Percentiles rank a stretch among this genome's conserved stretches.
These are phyloP conservation scores for Venturia asperata DNA, from an alignment of 2,329 filamentous ascomycete species.

Conservation along the genomic window DNA sequence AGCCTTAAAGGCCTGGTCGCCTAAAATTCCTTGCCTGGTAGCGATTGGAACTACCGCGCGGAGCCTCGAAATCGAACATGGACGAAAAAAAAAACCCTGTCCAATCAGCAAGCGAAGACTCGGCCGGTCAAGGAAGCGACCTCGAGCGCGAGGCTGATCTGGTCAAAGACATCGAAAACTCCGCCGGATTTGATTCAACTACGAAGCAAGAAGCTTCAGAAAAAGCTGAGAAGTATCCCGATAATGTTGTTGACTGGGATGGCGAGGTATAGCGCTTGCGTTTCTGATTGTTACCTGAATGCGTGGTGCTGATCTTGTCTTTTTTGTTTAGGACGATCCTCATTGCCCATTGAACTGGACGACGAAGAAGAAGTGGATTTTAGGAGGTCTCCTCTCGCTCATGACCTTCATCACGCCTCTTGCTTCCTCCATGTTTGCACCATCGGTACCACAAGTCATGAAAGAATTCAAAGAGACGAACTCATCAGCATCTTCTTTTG, in stretches of 20 bases:
- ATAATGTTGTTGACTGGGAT: constrained; percentile 51
- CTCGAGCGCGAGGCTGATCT: background rate
- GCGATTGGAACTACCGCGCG: background rate
- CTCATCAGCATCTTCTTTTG: constrained; percentile 30
- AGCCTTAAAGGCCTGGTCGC: background rate
- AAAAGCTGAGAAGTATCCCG: background rate
- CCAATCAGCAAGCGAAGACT: background rate
- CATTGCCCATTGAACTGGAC: constrained; percentile 57
- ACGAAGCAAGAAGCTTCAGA: background rate
- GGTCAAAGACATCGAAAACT: background rate
- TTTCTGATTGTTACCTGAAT: background rate
- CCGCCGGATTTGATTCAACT: background rate
- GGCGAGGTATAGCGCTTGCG: constrained; percentile 30
- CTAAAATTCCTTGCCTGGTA: background rate
- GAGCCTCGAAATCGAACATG: background rate
- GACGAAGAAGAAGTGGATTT: constrained; percentile 38
- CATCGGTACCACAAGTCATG: constrained; percentile 28
- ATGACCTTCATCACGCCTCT: constrained; percentile 25
- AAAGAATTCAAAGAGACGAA: constrained; percentile 29
- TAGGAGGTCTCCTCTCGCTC: constrained; percentile 28
- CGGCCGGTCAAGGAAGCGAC: background rate
- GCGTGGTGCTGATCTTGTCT: background rate
- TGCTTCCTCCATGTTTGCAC: constrained; percentile 34
- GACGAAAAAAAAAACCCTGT: background rate
- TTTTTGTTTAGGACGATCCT: constrained; percentile 27